Conservation (phyloP, 208 protist genomes). For the Entamoeba histolytica region DNA sequence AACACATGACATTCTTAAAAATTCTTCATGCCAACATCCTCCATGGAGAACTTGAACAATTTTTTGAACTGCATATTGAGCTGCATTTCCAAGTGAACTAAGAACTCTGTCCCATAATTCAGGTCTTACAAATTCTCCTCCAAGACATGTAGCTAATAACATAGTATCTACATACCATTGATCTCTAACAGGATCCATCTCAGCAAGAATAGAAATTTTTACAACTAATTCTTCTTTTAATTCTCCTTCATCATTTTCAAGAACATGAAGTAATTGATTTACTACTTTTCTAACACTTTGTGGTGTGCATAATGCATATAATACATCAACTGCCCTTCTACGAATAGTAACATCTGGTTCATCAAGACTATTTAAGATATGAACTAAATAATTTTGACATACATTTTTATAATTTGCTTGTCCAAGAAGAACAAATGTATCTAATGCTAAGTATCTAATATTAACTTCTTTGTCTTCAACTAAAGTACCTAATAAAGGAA, state of each 20-base stretch:
- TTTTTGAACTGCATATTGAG: neutral
- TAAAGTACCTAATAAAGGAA: neutral
- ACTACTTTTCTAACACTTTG: neutral
- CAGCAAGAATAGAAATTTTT: neutral
- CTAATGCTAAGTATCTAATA: neutral
- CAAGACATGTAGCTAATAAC: neutral
- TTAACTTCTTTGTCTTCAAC: neutral
- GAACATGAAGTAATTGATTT: neutral
- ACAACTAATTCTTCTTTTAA: slow-evolving; percentile 6
- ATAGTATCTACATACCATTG: neutral
- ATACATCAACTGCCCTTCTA: neutral
- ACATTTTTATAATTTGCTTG: neutral
- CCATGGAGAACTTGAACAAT: neutral
- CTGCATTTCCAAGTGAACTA: neutral
- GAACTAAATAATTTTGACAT: neutral
- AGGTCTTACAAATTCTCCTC: neutral
- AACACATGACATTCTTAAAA: neutral
- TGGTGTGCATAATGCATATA: neutral
- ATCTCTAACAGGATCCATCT: neutral
- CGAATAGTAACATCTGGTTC: neutral
- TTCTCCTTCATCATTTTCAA: neutral
- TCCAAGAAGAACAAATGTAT: neutral
- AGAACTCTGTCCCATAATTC: neutral
- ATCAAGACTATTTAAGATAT: neutral
- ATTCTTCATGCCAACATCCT: neutral